Percentiles rank a stretch among this genome's conserved stretches.
phyloP scores from a whole-genome alignment of 2,329 filamentous ascomycete genomes.

The Talaromyces piceae region DNA sequence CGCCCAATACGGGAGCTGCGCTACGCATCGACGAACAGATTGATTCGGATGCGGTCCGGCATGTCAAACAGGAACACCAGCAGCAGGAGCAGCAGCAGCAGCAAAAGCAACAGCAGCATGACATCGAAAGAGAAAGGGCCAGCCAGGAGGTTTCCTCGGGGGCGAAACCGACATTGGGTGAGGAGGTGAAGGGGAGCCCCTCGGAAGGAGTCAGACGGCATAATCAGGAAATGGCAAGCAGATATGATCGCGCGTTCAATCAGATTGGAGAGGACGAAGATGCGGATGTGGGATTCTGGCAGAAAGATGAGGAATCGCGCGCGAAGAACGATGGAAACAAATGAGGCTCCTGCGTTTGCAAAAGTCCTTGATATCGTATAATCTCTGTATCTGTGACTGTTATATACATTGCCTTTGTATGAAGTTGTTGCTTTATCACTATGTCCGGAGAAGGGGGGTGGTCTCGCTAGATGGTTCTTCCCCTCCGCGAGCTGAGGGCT shows the following conservation, averaged over 20 bases:
- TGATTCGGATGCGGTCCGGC: background rate
- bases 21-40: background rate
- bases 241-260: constrained; percentile 28
- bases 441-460: constrained; percentile 1
- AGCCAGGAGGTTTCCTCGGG: constrained; percentile 22
- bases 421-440: background rate
- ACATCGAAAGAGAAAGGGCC: background rate
- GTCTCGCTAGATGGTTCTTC: constrained; percentile 1
- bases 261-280: constrained; percentile 20
- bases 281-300: constrained; percentile 16
- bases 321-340: background rate
- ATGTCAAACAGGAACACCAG: background rate
- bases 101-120: background rate
- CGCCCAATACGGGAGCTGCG: background rate
- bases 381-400: background rate
- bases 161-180: constrained; percentile 26
- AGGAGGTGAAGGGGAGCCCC: constrained; percentile 16
- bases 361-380: background rate
- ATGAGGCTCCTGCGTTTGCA: background rate
- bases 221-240: constrained; percentile 26
- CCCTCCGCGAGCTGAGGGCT: background rate
- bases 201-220: constrained; percentile 29
- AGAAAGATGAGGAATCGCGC: constrained; percentile 7
- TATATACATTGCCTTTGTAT: background rate
- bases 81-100: background rate